Evolutionary conservation across 768 basidiomycete genomes (phyloP), one percentile per base, ranked within the genome.

Genomic region (Leucogyrophana mollusca): DNA sequence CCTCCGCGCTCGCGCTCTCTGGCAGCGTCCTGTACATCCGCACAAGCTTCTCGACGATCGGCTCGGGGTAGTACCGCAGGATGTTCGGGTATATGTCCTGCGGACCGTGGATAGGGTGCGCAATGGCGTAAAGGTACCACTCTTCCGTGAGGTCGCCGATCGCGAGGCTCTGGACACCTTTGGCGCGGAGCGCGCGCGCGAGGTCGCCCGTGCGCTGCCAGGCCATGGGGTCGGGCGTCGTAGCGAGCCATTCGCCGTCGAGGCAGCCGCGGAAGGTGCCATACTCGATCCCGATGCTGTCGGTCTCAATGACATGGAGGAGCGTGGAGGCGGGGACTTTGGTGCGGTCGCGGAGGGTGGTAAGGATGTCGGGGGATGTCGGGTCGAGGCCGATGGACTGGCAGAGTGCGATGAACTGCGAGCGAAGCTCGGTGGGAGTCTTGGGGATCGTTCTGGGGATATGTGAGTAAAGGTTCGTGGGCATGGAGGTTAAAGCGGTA

Each of bases 101-200:
- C 17, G 71, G 64, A 8, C 69, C 62, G 9, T 59, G 42, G 39
- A 87, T 74, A 0, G 80, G 77, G 58, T 87, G 79, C 4, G 85
- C 79, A 53, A 88, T 81, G 11, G 84, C 77, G 54, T 88, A 89
- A 41, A 88, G 73, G 59, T 80, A 86, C 86, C 87, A 89, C 60
- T 90, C 87, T 54, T 89, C 85, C 13, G 69, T 72, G 40, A 87
- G 71, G 45, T 87, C 83, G 8, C 88, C 87, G n/a, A 84, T 65
- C 40, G 82, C 68, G 47, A 90, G 68, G 56, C 75, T 79, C 33
- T 68, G 73, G 36, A 88, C 71, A 2, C 87, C 86, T 16, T 78
- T 80, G 16, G 69, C 75, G 36, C 58, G 62, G 10, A 89, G 71
- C 1, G 69, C 74, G 9, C 62, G 63, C 0, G 83, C 82, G 43